Evolutionary conservation across 805 yeast genomes (phyloP).

Genomic region (Ogataea minuta): DNA sequence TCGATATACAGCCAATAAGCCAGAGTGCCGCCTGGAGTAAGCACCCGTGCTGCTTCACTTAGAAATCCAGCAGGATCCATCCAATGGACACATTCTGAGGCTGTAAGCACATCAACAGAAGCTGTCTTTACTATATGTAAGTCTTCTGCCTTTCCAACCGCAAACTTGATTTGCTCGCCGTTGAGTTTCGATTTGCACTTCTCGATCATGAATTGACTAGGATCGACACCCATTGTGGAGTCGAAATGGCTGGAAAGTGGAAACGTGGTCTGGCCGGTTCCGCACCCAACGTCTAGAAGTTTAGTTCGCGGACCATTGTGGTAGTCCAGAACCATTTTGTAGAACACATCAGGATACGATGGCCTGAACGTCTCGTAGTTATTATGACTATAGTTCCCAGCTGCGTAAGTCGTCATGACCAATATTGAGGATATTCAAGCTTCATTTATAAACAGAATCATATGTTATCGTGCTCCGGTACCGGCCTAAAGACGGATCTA

Average conservation of each 20-base stretch:
- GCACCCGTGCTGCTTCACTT: slow-evolving; percentile 43
- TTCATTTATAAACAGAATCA: too few species aligned
- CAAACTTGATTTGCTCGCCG: slow-evolving; percentile 19
- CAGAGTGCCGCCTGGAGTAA: slow-evolving; percentile 61
- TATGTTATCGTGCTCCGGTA: neutral
- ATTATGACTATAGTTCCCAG: slow-evolving; percentile 44
- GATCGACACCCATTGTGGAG: slow-evolving; percentile 62
- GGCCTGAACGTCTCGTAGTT: slow-evolving; percentile 61
- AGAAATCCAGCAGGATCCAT: slow-evolving; percentile 43
- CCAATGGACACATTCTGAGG: slow-evolving; percentile 84
- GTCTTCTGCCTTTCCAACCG: slow-evolving; percentile 29
- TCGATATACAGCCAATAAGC: slow-evolving; percentile 79
- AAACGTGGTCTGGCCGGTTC: slow-evolving; percentile 72
- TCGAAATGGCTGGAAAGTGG: slow-evolving; percentile 46
- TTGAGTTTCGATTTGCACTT: slow-evolving; percentile 33
- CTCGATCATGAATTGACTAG: slow-evolving; percentile 54
- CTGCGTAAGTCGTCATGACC: slow-evolving; percentile 59
- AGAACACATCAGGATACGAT: slow-evolving; percentile 53
- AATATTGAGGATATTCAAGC: too few species aligned
- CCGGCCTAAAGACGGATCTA: too few species aligned
- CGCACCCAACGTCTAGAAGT: slow-evolving; percentile 69
- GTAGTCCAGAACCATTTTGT: slow-evolving; percentile 38
- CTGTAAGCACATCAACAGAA: slow-evolving; percentile 62
- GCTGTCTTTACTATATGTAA: slow-evolving; percentile 20
- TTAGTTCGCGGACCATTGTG: slow-evolving; percentile 34